Evolutionary conservation across 306 rosid species (phyloP).

Genomic region (Dryas drummondii): DNA sequence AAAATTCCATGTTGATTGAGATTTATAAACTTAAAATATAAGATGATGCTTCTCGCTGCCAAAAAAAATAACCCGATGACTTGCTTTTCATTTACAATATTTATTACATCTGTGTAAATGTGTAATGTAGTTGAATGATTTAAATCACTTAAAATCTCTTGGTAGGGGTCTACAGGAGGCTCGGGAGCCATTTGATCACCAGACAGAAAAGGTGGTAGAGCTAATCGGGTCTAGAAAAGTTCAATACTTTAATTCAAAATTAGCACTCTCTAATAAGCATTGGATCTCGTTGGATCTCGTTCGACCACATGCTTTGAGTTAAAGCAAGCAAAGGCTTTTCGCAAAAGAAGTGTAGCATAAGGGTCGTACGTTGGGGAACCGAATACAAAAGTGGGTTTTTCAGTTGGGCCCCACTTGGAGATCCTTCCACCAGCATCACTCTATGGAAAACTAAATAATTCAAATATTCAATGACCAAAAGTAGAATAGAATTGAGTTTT

Average conservation of each 20-base stretch:
- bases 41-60: too few relatives aligned
- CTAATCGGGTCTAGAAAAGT: slow-evolving; percentile 30
- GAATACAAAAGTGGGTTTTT: slow-evolving; percentile 14
- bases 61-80: too few relatives aligned
- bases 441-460: not conserved
- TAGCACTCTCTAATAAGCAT: slow-evolving; percentile 19
- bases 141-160: not conserved
- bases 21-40: too few relatives aligned
- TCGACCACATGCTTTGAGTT: slow-evolving; percentile 47
- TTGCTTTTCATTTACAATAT: too few relatives aligned
- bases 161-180: slow-evolving; percentile 9
- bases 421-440: slow-evolving; percentile 31
- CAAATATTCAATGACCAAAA: too few relatives aligned
- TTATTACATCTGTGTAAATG: not conserved
- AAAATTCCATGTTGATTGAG: too few relatives aligned
- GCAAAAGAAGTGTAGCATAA: slow-evolving; percentile 48
- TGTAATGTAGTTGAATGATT: not conserved
- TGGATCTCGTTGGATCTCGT: slow-evolving; percentile 15
- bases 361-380: slow-evolving; percentile 26
- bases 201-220: slow-evolving; percentile 32
- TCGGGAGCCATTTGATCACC: slow-evolving; percentile 5
- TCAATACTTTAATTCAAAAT: slow-evolving; percentile 50
- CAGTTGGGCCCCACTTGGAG: slow-evolving; percentile 7
- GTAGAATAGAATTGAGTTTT: not conserved
- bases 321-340: slow-evolving; percentile 48